phyloP scores from a whole-genome alignment of 306 rosid species.

The Fagus sylvatica region DNA sequence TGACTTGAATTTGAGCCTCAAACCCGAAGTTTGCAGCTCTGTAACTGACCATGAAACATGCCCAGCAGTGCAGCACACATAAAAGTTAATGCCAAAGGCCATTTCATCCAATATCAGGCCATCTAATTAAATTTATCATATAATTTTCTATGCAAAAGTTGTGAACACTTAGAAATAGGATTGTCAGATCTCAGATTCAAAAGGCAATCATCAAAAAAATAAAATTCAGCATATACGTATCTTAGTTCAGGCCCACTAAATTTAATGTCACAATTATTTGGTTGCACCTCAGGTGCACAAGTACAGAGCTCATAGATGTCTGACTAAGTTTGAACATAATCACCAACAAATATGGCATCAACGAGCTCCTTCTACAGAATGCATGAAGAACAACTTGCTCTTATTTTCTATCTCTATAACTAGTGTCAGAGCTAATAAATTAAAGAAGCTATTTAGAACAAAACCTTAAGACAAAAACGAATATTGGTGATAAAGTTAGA shows the following conservation, averaged over 20 bases:
- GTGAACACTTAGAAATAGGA: background rate
- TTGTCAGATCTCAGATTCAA: background rate
- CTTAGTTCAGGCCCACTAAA: background rate
- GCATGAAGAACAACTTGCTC: background rate
- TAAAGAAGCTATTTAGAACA: conserved; percentile 3
- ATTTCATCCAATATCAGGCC: no score
- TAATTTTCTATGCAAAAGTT: no score
- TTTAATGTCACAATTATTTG: no score
- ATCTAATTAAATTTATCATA: no score
- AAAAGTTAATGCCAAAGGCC: background rate
- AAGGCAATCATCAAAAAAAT: background rate
- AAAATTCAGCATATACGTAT: background rate
- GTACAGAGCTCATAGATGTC: background rate
- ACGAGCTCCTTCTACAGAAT: background rate
- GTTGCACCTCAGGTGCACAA: background rate
- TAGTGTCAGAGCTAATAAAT: conserved; percentile 10
- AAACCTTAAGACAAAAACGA: conserved; percentile 10
- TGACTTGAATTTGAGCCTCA: background rate
- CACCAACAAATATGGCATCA: background rate
- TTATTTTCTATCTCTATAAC: background rate
- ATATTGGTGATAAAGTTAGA: conserved; percentile 16
- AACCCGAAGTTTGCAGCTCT: background rate
- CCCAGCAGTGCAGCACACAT: background rate
- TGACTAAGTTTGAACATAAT: background rate
- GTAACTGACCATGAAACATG: background rate